Evolutionary conservation across 164 flowering plant genomes (phyloP).

Genomic region (Pachysandra terminalis): DNA sequence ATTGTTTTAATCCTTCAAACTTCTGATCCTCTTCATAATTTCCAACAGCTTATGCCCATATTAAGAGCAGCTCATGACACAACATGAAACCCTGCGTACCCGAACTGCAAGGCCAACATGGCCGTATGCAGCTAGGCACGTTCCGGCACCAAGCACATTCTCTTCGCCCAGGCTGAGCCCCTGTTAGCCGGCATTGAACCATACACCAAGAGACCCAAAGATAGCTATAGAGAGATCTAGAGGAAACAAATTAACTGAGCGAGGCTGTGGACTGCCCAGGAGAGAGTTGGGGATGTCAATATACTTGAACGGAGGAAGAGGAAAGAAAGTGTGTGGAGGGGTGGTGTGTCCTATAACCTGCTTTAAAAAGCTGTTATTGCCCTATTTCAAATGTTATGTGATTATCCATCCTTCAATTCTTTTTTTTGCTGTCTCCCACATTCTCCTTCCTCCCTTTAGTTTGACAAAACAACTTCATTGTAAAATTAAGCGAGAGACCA

Average conservation of each 20-base stretch:
- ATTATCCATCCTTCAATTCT: constrained; percentile 23
- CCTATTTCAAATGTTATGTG: constrained; percentile 31
- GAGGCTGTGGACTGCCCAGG: not conserved
- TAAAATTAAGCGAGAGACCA: too few species aligned
- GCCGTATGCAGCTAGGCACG: constrained; percentile 81
- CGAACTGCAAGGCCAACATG: constrained; percentile 99
- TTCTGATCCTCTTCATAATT: too few species aligned
- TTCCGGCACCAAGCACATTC: constrained; percentile 69
- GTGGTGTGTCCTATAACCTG: constrained; percentile 25
- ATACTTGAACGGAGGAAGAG: constrained; percentile 13
- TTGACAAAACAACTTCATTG: constrained; percentile 35
- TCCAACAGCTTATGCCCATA: constrained; percentile 97
- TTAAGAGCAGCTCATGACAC: constrained; percentile 96
- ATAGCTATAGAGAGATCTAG: not conserved
- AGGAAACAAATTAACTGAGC: not conserved
- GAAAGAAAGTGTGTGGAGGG: constrained; percentile 5
- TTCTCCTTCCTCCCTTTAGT: constrained; percentile 18
- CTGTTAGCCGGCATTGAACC: constrained; percentile 62
- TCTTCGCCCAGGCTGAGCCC: constrained; percentile 27
- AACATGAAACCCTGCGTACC: constrained; percentile 97
- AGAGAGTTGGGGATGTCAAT: constrained; percentile 28
- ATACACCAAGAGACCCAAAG: not conserved
- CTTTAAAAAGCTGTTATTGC: constrained; percentile 35
- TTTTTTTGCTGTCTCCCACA: constrained; percentile 66
- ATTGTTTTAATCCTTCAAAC: too few species aligned